Evolutionary conservation across 2,329 filamentous ascomycete species (phyloP).

Genomic region (Diaporthe citri): DNA sequence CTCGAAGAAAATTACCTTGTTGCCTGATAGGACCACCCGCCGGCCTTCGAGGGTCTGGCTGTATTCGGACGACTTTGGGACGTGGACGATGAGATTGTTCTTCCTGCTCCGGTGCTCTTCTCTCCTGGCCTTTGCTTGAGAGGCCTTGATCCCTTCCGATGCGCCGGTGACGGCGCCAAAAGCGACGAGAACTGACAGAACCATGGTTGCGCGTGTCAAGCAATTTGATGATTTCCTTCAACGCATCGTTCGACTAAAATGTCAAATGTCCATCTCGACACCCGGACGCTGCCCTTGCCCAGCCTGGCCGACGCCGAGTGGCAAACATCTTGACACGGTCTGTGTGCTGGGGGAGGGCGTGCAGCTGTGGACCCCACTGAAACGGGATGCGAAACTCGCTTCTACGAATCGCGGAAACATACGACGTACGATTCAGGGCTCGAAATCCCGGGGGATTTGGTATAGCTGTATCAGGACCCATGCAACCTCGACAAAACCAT

Average conservation of each 20-base stretch:
- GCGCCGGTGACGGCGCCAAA: conserved; percentile 60
- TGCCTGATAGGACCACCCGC: conserved; percentile 58
- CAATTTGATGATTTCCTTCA: neutral
- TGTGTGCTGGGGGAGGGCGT: neutral
- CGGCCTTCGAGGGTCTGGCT: conserved; percentile 58
- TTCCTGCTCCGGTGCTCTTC: conserved; percentile 62
- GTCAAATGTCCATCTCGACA: conserved; percentile 2
- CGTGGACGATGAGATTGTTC: conserved; percentile 61
- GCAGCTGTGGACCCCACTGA: conserved; percentile 22
- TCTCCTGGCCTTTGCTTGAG: conserved; percentile 58
- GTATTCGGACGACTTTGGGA: conserved; percentile 59
- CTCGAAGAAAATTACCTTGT: conserved; percentile 50
- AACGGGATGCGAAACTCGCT: conserved; percentile 29
- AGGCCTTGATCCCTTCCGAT: conserved; percentile 60
- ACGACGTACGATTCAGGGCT: conserved; percentile 29
- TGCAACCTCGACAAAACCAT: conserved; percentile 17
- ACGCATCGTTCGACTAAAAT: conserved; percentile 3
- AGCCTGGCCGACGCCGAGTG: neutral
- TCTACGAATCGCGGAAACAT: conserved; percentile 26
- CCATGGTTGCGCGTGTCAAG: neutral
- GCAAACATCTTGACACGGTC: conserved; percentile 31
- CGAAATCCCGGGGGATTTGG: conserved; percentile 22
- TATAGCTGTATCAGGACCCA: conserved; percentile 21
- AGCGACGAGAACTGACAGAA: conserved; percentile 52
- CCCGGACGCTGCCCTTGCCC: neutral